Base-by-base conservation (phyloP, 164 flowering plant genomes). In the Taxillus chinensis region DNA sequence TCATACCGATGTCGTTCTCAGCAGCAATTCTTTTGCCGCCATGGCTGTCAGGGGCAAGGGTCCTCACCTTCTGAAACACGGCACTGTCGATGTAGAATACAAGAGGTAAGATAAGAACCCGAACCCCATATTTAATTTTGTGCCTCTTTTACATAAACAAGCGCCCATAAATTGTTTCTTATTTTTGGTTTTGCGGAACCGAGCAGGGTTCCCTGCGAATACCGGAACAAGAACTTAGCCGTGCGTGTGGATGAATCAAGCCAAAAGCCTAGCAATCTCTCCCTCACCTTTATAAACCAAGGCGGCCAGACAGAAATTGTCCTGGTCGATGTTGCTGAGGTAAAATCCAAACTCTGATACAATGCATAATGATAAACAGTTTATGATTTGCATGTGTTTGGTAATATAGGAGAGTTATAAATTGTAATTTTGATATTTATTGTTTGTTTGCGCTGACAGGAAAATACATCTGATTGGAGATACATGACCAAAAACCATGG, bases 261-360 rank as follows among this genome's bases (percentile, higher is more conserved):
- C 83, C 70, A 83, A 45, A 85, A 76, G 40, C 87, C 92, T 61
- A 45, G 85, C 57, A 78, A 83, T 65, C 69, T 93, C 39, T 92
- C 96, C 12, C 67, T 93, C 46, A 86, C 81, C 45, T 61, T 93
- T 61, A 74, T 90, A 12, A 86, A 79, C 62, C 98, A 93, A 77
- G 98, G 96, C 41, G 98, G 97, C 12, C 96, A 93, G 61, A 93
- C 98, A 0, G 95, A 88, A 60, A 77, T 93, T 0, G 79, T 76
- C 0, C 80, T 38, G 15, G 77, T 82, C 0, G 88, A 85, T 60
- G 75, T 84, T 11, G 86, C 90, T 62, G 69, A 71, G 85, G 98
- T 88, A 67, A 65, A 5, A 27, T 27, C 27, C 27, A 27, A 27
- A 27, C 27, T 27, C 0, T 43, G 10, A 43, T 6, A 6, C 46